Base-by-base conservation (phyloP, 2,329 filamentous ascomycete genomes). In the Calonectria fujianensis region DNA sequence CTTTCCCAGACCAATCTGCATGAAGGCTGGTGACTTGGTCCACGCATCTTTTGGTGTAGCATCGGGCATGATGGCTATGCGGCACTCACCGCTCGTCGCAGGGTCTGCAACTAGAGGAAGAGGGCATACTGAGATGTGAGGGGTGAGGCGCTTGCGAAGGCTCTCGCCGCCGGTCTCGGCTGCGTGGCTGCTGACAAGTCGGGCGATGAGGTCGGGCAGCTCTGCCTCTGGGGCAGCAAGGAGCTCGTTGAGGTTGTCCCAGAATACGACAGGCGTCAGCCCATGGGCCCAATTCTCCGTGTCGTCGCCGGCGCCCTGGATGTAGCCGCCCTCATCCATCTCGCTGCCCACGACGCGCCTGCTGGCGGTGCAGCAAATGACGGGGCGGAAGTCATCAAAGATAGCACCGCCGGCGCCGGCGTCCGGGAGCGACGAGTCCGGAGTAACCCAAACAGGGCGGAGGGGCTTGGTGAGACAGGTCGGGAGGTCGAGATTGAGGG, bases 291-390 rank as follows among this genome's bases (percentile, higher is more conserved):
- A 99, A 79, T 95, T 95, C 87, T 99, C 97, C 16, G 94, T 95
- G 83, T 99, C 97, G 84, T 99, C 97, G 2, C 94, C 97, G 0
- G 96, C 96, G 66, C 97, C 97, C 85, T 98, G 97, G 74, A 99
- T 94, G 82, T 99, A 99, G 5, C 85, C 83, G 0, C 90, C 91
- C 29, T 93, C 94, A 2, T 88, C 88, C 37, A 82, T 81, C 82
- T 96, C 95, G 4, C 91, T 92, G 16, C 92, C 94, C 2, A 86
- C 86, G 1, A 96, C 92, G 20, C 94, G 90, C 39, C 93, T 90
- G 1, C 95, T 98, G 16, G 95, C 94, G 1, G 96, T 98, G 82
- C 95, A 97, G 81, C 97, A 94, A 29, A 98, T 90, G 3, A 98
- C 87, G 0, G 95, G 92, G 79, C 94, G 89, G 81, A 91, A 95